Evolutionary conservation across 75 land plant species (phyloP), one percentile per base, ranked within the genome.

Genomic region (Cryptomeria japonica): DNA sequence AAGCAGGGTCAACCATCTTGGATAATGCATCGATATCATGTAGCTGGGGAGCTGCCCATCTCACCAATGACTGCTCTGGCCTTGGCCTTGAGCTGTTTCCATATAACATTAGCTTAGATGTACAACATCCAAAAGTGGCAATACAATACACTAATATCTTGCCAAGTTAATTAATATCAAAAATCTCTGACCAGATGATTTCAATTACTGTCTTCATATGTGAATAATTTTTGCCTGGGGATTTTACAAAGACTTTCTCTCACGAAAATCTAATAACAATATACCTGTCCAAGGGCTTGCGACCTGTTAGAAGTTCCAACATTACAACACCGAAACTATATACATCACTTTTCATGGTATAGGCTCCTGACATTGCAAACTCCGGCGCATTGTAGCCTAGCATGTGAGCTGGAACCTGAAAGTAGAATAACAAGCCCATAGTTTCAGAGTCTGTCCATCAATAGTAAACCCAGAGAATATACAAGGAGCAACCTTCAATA

Each of bases 251-350:
- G n/a, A n/a, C 49, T 22, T 16, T 32, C 53, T 53, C 12, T 36
- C 68, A 15, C 37, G 2, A 49, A 85, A 85, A 36, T 56, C 68
- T 15, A 85, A 46, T 34, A 36, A 55, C 36, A 6, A 16, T 41
- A 32, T 83, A 96, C 98, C 95, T 92, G 92, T 96, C 98, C 87
- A 87, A 92, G 16, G 98, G 85, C 80, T 88, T 91, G 44, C 97
- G 86, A 13, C 97, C 97, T 1, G 98, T 96, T 49, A 96, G 87
- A 16, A 96, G 94, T 84, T 94, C 97, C 64, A 96, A 83, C 98
- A 96, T 93, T 14, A 96, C 98, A 58, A 96, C 91, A 39, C 98
- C 98, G 92, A 96, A 95, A 88, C 96, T 94, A 70, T 95, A 95
- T 32, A 96, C 93, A 87, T 96, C 97, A 86, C 97, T 94, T 19